These are phyloP conservation scores for Pholiota molesta DNA, from an alignment of 768 basidiomycete genomes.

Conservation along the genomic window DNA sequence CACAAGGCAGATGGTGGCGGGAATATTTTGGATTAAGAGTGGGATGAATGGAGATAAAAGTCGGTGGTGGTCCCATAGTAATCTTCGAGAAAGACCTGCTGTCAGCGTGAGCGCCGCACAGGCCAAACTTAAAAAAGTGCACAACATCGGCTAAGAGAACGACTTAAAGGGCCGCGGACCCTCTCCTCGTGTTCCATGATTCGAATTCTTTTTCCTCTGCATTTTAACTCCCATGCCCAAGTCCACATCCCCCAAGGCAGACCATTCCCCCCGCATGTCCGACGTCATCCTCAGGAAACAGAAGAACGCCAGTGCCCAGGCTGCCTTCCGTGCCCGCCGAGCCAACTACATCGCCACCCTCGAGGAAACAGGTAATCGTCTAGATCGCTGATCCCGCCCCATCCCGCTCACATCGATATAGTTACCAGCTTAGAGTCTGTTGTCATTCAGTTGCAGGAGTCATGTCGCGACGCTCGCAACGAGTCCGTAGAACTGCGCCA, in stretches of 20 bases:
- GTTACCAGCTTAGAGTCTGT: constrained; percentile 87
- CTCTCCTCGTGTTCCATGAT: constrained; percentile 70
- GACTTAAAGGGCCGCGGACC: constrained; percentile 57
- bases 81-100: constrained; percentile 40
- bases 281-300: constrained; percentile 80
- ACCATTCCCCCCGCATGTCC: constrained; percentile 35
- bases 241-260: constrained; percentile 36
- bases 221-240: constrained; percentile 49
- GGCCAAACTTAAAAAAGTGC: constrained; percentile 55
- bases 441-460: constrained; percentile 82
- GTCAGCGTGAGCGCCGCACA: constrained; percentile 44
- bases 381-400: constrained; percentile 15
- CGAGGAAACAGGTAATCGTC: constrained; percentile 69
- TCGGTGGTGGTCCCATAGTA: constrained; percentile 23
- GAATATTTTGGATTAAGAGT: constrained; percentile 33
- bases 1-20: constrained; percentile 33
- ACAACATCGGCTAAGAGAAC: constrained; percentile 47
- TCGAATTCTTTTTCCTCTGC: constrained; percentile 65
- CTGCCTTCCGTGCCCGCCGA: constrained; percentile 78
- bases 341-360: constrained; percentile 88
- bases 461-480: constrained; percentile 66
- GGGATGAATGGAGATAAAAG: constrained; percentile 42
- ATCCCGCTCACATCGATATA: constrained; percentile 24
- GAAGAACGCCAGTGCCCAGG: constrained; percentile 90
- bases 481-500: constrained; percentile 66